Base-by-base conservation (phyloP, 1,139 yeast species). In the Maudiozyma humilis region DNA sequence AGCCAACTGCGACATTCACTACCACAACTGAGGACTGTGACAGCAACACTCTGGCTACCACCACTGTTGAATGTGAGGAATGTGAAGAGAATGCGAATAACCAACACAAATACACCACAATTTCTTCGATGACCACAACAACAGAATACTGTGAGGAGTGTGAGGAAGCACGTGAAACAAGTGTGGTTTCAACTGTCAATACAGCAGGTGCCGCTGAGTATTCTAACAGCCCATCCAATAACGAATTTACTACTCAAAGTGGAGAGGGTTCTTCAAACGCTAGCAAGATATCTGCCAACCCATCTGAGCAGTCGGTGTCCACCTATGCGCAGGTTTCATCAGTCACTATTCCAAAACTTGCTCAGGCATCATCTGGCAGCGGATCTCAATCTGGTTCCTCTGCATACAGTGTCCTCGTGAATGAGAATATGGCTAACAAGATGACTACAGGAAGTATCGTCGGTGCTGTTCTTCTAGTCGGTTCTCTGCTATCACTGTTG, bases 201-300 rank as follows among this genome's bases (percentile, higher is more conserved):
- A 17, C 7, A 8, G 8, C 36, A 10, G 14, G 50, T 31, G 45
- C 48, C 29, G 40, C 40, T 44, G 38, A 48, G 27, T 32, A 48
- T 14, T 39, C 55, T 30, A 45, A 49, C 13, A 18, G n/a, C 40
- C n/a, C 42, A 49, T n/a, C 16, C 45, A 14, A 41, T 48, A 18
- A 23, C 47, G 15, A 6, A n/a, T n/a, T n/a, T n/a, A n/a, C n/a
- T n/a, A n/a, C n/a, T n/a, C n/a, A n/a, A n/a, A n/a, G n/a, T n/a
- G n/a, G n/a, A n/a, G 14, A 17, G 13, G 14, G 37, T 29, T 23
- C 32, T 14, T 29, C 31, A 32, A 30, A 36, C n/a, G 43, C n/a
- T n/a, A n/a, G n/a, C n/a, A n/a, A 47, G 14, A 47, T 45, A 17
- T 17, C 32, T 23, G 34, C 49, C 12, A 19, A 38, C 27, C 16